Evolutionary conservation across 768 basidiomycete genomes (phyloP).

Genomic region (Mycena maculata): DNA sequence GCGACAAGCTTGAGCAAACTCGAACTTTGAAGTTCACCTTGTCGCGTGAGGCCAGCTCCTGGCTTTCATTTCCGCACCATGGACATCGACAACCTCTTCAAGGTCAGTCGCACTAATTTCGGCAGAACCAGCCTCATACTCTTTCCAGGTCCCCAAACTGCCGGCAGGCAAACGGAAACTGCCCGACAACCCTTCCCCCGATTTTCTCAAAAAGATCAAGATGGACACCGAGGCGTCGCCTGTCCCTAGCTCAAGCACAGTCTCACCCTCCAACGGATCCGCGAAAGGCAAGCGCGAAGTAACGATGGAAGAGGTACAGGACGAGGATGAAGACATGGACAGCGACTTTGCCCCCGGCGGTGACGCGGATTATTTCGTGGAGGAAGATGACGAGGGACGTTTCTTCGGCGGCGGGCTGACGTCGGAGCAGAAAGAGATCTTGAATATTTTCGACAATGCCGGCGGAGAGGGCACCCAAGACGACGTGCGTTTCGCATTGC

Average conservation of each 20-base stretch:
- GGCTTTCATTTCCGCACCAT: conserved; percentile 40
- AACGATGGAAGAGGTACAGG: conserved; percentile 73
- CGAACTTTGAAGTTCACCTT: too few relatives aligned
- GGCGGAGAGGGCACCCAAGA: conserved; percentile 70
- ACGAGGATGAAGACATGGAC: conserved; percentile 59
- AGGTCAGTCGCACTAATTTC: conserved; percentile 41
- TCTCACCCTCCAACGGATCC: conserved; percentile 14
- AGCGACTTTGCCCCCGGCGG: conserved; percentile 82
- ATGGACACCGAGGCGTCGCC: conserved; percentile 54
- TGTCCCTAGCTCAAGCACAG: conserved; percentile 22
- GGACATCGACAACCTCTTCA: conserved; percentile 66
- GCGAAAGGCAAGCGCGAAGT: conserved; percentile 48
- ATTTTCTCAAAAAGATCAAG: conserved; percentile 85
- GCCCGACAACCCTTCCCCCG: conserved; percentile 80
- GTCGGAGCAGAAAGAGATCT: conserved; percentile 91
- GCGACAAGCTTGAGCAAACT: too few relatives aligned
- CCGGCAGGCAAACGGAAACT: conserved; percentile 78
- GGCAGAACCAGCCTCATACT: conserved; percentile 12
- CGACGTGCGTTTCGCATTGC: conserved; percentile 63
- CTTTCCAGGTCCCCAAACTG: conserved; percentile 74
- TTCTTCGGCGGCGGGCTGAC: conserved; percentile 96
- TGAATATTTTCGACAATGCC: conserved; percentile 91
- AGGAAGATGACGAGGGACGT: conserved; percentile 92
- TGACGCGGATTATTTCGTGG: conserved; percentile 90
- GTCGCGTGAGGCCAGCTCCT: too few relatives aligned